Conservation (phyloP, 108 stramenopile species). For the Pseudonitzschia multiseries region DNA sequence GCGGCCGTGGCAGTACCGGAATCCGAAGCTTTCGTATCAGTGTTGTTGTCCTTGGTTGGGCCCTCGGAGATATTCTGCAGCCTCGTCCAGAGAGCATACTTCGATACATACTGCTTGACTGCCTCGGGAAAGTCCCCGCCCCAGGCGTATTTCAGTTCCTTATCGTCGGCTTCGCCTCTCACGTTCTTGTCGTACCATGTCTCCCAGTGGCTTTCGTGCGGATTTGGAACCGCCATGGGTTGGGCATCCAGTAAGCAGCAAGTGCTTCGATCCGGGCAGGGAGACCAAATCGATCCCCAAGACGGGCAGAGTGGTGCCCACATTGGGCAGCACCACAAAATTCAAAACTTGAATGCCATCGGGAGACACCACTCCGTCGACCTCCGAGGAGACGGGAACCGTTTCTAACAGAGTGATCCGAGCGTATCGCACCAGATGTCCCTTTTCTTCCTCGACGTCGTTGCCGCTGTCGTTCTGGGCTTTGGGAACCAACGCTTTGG, state of each 20-base stretch:
- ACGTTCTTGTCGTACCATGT: conserved; percentile 46
- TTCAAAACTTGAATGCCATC: conserved; percentile 77
- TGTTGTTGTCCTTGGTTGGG: conserved; percentile 8
- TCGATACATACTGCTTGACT: conserved; percentile 69
- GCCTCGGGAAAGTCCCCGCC: conserved; percentile 78
- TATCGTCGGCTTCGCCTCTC: neutral
- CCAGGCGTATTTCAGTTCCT: conserved; percentile 52
- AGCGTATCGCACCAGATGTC: conserved; percentile 56
- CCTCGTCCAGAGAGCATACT: conserved; percentile 79
- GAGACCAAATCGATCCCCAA: conserved; percentile 81
- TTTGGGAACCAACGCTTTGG: conserved; percentile 28
- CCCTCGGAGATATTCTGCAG: conserved; percentile 26
- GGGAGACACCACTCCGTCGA: conserved; percentile 18
- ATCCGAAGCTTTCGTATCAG: neutral
- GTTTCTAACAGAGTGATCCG: conserved; percentile 75
- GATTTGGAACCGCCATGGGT: conserved; percentile 46
- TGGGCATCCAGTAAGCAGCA: conserved; percentile 72
- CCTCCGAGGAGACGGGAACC: conserved; percentile 15
- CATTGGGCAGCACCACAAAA: conserved; percentile 65
- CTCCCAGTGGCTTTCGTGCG: conserved; percentile 39
- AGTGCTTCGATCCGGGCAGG: conserved; percentile 70
- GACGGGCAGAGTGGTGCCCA: conserved; percentile 54
- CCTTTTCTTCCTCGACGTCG: neutral
- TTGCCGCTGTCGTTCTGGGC: neutral
- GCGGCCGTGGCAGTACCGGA: conserved; percentile 1